Percentiles rank a stretch among this genome's conserved stretches.
Conservation (phyloP, 306 rosid species). For the Castanospermum australe region DNA sequence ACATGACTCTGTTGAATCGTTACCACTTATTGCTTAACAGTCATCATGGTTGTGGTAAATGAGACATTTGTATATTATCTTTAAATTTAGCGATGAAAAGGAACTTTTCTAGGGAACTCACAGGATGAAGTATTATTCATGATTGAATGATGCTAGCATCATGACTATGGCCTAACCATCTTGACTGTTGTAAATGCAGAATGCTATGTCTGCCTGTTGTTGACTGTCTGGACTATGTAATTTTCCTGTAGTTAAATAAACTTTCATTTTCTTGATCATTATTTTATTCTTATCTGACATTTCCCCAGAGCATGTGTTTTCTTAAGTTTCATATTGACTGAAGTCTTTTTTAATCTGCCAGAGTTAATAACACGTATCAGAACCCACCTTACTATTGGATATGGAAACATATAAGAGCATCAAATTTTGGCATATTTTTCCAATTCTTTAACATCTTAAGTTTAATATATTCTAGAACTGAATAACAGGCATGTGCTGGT, state of each 20-base stretch:
- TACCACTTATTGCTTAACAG: not conserved
- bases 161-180: not conserved
- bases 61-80: no score
- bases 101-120: not conserved
- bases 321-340: not conserved
- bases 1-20: not conserved
- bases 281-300: not conserved
- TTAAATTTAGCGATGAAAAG: not conserved
- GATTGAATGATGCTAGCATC: not conserved
- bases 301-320: not conserved
- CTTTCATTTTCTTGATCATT: not conserved
- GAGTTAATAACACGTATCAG: not conserved
- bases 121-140: not conserved
- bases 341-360: not conserved
- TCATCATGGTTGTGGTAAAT: not conserved
- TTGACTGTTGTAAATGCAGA: not conserved
- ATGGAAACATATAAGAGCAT: not conserved
- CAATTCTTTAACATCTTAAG: not conserved
- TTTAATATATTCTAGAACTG: not conserved
- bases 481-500: not conserved
- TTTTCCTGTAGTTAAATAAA: not conserved
- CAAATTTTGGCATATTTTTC: not conserved
- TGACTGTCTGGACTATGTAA: no score
- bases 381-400: not conserved
- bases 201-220: no score